phyloP scores from a whole-genome alignment of 352 stramenopile species.

The Phytophthora colocasiae region DNA sequence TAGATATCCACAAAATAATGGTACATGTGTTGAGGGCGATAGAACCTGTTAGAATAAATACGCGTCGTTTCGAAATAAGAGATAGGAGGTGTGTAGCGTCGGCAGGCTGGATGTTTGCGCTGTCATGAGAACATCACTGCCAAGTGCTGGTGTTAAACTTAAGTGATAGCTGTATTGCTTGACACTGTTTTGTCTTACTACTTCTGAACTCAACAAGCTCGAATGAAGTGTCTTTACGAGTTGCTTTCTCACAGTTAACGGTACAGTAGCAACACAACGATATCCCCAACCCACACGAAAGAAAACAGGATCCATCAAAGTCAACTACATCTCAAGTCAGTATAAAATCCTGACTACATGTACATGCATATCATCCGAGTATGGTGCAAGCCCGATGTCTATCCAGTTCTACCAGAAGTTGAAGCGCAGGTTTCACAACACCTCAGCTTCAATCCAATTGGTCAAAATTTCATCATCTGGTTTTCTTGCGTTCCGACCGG shows the following conservation, averaged over 20 bases:
- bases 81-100: constrained; percentile 1
- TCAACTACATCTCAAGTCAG: no score
- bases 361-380: no score
- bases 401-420: constrained; percentile 3
- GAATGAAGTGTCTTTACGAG: no score
- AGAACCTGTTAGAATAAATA: constrained; percentile 6
- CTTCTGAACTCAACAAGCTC: no score
- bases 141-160: neutral
- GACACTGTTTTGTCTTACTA: neutral
- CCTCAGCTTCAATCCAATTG: constrained; percentile 15
- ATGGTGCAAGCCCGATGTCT: neutral
- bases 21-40: no score
- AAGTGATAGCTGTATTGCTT: neutral
- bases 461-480: constrained; percentile 19
- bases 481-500: constrained; percentile 4
- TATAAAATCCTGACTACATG: no score
- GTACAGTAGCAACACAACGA: no score
- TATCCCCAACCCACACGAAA: no score
- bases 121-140: no score
- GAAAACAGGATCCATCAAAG: neutral
- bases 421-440: constrained; percentile 3
- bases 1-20: no score
- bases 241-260: no score
- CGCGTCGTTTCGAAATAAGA: constrained; percentile 11
- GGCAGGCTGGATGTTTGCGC: neutral